A percentile compares a stretch with the other conserved stretches of the same genome.
Conservation (phyloP, 1,284 basidiomycete genomes). For the Cystobasidium slooffiae region DNA sequence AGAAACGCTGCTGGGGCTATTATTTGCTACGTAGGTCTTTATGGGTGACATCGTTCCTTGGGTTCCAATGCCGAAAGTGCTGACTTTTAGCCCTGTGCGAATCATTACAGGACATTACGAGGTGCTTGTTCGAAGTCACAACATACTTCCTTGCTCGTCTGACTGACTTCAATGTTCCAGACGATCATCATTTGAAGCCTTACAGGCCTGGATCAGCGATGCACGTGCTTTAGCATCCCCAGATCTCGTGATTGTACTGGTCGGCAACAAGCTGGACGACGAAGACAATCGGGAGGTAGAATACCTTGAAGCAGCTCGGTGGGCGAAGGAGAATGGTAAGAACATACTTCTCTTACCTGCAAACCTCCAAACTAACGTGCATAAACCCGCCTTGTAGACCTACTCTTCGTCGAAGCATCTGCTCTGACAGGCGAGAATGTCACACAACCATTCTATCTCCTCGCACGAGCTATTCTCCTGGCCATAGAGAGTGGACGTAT, state of each 20-base stretch:
- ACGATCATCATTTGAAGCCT: conserved; percentile 50
- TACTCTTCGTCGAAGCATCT: conserved; percentile 91
- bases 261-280: conserved; percentile 92
- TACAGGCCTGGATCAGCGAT: conserved; percentile 82
- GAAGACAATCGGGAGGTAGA: conserved; percentile 88
- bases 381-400: conserved; percentile 63
- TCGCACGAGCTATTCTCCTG: conserved; percentile 86
- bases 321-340: conserved; percentile 85
- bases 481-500: conserved; percentile 88
- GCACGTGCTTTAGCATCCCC: conserved; percentile 84
- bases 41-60: background rate
- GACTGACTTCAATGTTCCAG: conserved; percentile 40
- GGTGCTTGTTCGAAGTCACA: conserved; percentile 1
- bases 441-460: conserved; percentile 81
- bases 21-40: conserved; percentile 62
- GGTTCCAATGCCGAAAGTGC: background rate
- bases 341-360: background rate
- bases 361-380: background rate
- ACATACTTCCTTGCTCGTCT: background rate
- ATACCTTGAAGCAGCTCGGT: conserved; percentile 88
- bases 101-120: conserved; percentile 31
- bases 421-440: conserved; percentile 92
- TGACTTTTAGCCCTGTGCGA: background rate
- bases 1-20: conserved; percentile 86
- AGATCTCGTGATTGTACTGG: conserved; percentile 84